Evolutionary conservation across 805 yeast genomes (phyloP), one percentile per base, ranked within the genome.

Genomic region (Lachancea meyersii): DNA sequence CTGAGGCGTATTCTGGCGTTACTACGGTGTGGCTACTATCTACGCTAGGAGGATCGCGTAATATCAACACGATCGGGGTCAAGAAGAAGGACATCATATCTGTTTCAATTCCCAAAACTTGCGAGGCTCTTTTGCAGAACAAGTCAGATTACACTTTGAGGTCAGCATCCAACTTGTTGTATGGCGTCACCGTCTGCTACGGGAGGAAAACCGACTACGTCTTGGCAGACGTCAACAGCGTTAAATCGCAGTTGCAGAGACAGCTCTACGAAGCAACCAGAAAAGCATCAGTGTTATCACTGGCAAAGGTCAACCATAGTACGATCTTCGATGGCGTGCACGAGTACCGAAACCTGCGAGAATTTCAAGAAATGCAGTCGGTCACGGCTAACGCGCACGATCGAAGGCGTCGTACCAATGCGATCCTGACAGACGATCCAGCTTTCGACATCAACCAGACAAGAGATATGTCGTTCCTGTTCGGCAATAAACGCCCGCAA

Each of bases 21-120:
- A 52, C 63, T 1, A 60, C 61, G 2, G 51, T 58, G 7, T 61
- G 67, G 67, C 32, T 60, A n/a, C 45, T 61, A 14, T 54, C 64
- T 2, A 54, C 55, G 1, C 31, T 61, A 9, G 64, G 62, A 2
- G 48, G 40, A 18, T 42, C 53, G 27, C 35, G 39, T 10, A 23
- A 39, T 19, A 20, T 26, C 23, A 31, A 41, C 30, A 17, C 48
- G 5, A 41, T 47, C 3, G 33, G 37, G 1, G 41, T 60, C n/a
- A 56, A 51, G 31, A 62, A 57, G 35, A 57, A 49, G 39, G 64
- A 60, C 40, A 61, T 62, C 14, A 33, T 58, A 3, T 52, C 53
- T n/a, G 52, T 62, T 11, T 60, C 60, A 1, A 62, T 62, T 6
- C 63, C 64, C 1, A 44, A 52, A n/a, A 55, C 64, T 5, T 61